Base-by-base conservation (phyloP, 306 rosid species). In the Prunus padus region DNA sequence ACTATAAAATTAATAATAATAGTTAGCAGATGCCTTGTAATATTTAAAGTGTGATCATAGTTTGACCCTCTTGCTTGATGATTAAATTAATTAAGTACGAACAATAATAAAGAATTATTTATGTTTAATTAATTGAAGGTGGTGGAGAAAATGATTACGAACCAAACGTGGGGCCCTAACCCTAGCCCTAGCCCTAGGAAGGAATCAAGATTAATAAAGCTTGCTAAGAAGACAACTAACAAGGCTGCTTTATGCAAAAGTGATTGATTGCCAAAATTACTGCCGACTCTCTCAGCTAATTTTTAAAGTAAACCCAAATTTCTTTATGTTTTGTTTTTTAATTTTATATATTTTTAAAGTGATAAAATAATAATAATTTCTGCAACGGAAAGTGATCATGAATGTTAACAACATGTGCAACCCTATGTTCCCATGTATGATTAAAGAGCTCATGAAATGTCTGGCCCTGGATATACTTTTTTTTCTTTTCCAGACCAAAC, bases 91-190 rank as follows among this genome's bases (percentile, higher is more conserved):
- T 37, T 37, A 1, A 37, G 9, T 6, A 37, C 1, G 2, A 26
- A 26, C 28, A 26, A 37, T 37, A 37, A 37, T 37, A 37, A 37
- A 37, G 5, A 37, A 37, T 37, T 37, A 37, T 37, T 37, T 37
- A 37, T 37, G 42, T 20, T 65, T 40, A 40, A 19, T 81, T 70
- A 19, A 42, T 23, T 60, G 23, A 54, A 56, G n/a, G 64, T 61
- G 23, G 67, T 52, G 76, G 76, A 11, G 71, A 68, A 73, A 67
- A 73, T 82, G 73, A 67, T 77, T 77, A 74, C 64, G 63, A 67
- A 31, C 68, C 61, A 73, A 42, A 60, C 71, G 3, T 28, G 55
- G 69, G 61, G 67, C 4, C 77, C 75, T 23, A 62, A 10, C 30
- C 33, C 30, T 63, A 44, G 67, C 4, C 77, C 75, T 23, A 62